Conservation (phyloP, 1,284 basidiomycete species). For the Trichosporon sp. region DNA sequence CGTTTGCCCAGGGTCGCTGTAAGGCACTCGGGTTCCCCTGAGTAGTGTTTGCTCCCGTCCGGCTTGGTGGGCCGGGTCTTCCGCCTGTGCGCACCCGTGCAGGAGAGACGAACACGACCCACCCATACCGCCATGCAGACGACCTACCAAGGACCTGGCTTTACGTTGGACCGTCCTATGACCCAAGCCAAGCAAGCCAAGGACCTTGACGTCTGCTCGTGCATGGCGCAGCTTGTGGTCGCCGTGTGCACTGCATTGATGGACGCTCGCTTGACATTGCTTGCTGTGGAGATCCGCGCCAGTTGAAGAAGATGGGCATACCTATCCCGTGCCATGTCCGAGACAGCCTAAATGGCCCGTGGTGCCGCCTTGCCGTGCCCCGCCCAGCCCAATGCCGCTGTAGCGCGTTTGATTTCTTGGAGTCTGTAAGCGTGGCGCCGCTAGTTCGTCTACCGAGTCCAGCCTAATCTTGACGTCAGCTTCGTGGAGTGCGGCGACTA, state of each 20-base stretch:
- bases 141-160: conserved; percentile 6
- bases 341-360: conserved; percentile 5
- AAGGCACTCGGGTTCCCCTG: conserved; percentile 11
- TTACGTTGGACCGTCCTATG: neutral
- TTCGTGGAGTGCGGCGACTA: neutral
- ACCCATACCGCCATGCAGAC: neutral
- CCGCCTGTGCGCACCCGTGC: neutral
- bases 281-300: neutral
- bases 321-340: conserved; percentile 2
- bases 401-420: conserved; percentile 8
- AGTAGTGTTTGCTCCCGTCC: neutral
- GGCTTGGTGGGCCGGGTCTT: neutral
- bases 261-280: neutral
- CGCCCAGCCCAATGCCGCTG: neutral
- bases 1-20: neutral
- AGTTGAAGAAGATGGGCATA: neutral
- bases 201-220: neutral
- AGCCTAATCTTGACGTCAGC: neutral
- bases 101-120: neutral
- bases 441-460: neutral
- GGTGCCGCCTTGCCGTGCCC: neutral
- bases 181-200: neutral
- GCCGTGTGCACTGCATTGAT: neutral
- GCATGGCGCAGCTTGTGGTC: neutral
- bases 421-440: neutral